A percentile compares a stretch with the other conserved stretches of the same genome.
phyloP scores from a whole-genome alignment of 2,329 filamentous ascomycete species.

The Acrocalymma vagum region DNA sequence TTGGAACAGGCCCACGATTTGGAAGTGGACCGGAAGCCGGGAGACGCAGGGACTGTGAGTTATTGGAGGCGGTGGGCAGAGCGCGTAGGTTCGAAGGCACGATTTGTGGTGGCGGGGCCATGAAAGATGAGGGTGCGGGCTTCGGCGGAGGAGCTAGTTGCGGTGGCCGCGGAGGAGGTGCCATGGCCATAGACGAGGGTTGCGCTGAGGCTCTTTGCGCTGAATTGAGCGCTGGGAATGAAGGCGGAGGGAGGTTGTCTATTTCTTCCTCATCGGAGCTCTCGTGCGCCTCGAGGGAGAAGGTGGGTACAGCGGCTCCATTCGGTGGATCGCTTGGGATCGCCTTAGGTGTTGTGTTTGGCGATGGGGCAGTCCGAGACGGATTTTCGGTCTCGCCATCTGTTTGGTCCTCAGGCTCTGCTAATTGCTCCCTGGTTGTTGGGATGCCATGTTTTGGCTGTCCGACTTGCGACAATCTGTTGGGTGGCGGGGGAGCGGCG shows the following conservation, averaged over 20 bases:
- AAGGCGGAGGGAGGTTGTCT: slow-evolving; percentile 49
- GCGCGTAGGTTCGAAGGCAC: slow-evolving; percentile 46
- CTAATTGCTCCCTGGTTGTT: slow-evolving; percentile 20
- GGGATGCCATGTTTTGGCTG: slow-evolving; percentile 11
- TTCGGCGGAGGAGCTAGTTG: slow-evolving; percentile 47
- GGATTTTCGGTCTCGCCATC: slow-evolving; percentile 8
- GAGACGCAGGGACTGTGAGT: slow-evolving; percentile 45
- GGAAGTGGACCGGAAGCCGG: slow-evolving; percentile 59
- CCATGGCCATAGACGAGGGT: slow-evolving; percentile 20
- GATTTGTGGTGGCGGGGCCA: slow-evolving; percentile 46
- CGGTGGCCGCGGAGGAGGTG: slow-evolving; percentile 26
- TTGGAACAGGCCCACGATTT: slow-evolving; percentile 53
- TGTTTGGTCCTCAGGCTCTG: slow-evolving; percentile 18
- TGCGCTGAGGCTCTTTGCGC: slow-evolving; percentile 52
- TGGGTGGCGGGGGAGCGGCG: slow-evolving; percentile 18
- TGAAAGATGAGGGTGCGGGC: slow-evolving; percentile 31
- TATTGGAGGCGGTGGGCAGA: slow-evolving; percentile 31
- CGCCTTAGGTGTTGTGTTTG: slow-evolving; percentile 44
- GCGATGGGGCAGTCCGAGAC: slow-evolving; percentile 22
- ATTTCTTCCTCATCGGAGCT: slow-evolving; percentile 43
- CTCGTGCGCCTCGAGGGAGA: slow-evolving; percentile 46
- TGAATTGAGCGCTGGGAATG: slow-evolving; percentile 56
- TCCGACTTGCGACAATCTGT: slow-evolving; percentile 24
- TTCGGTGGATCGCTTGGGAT: slow-evolving; percentile 18
- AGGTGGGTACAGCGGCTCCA: slow-evolving; percentile 38